Percentiles rank a stretch among this genome's conserved stretches.
Evolutionary conservation across 2,329 filamentous ascomycete genomes (phyloP).

Genomic region (Orbilia quercus): DNA sequence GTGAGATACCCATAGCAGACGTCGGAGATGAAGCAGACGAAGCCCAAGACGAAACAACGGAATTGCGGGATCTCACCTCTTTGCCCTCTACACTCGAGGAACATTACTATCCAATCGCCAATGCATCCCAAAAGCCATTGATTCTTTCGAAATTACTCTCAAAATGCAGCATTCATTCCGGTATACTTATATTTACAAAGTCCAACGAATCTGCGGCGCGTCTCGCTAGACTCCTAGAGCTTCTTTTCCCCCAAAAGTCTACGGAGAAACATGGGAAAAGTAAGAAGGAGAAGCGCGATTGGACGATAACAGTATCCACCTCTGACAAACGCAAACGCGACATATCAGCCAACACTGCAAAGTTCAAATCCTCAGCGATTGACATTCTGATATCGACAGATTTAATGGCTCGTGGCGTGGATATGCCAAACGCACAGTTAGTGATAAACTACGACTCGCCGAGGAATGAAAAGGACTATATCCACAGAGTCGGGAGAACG

Average conservation of each 20-base stretch:
- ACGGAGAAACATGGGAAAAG: conserved; percentile 18
- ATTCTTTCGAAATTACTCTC: conserved; percentile 81
- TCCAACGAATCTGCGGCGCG: conserved; percentile 90
- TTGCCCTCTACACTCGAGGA: conserved; percentile 69
- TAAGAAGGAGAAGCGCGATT: conserved; percentile 63
- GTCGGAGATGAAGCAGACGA: conserved; percentile 61
- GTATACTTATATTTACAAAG: conserved; percentile 85
- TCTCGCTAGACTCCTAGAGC: conserved; percentile 79
- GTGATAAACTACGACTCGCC: conserved; percentile 96
- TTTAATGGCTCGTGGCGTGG: conserved; percentile 89
- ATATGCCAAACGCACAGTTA: conserved; percentile 80
- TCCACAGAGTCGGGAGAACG: conserved; percentile 91
- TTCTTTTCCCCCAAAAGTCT: conserved; percentile 66
- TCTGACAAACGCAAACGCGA: conserved; percentile 49
- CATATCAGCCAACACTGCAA: conserved; percentile 68
- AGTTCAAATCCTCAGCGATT: conserved; percentile 69
- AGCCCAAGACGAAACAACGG: conserved; percentile 71
- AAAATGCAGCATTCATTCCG: conserved; percentile 61
- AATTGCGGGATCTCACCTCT: conserved; percentile 32
- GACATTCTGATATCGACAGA: conserved; percentile 86
- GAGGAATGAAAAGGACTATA: conserved; percentile 80
- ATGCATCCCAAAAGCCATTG: conserved; percentile 79
- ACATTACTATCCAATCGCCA: conserved; percentile 74
- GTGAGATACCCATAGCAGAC: conserved; percentile 57
- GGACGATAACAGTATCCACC: conserved; percentile 64